phyloP scores from a whole-genome alignment of 306 rosid genomes.

The Ochetophila trinervis region DNA sequence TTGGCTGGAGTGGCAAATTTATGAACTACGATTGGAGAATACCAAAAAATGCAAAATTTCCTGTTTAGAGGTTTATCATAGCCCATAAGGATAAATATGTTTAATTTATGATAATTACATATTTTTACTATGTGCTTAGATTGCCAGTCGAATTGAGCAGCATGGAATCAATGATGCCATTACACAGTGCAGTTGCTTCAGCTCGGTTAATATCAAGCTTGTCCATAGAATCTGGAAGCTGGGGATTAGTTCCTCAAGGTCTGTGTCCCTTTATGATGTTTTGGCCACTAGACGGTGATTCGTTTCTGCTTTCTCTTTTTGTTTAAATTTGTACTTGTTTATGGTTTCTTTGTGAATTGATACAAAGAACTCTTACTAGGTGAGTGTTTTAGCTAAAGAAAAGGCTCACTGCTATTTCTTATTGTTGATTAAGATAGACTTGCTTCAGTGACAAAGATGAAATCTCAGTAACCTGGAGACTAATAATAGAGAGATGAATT shows the following conservation, averaged over 20 bases:
- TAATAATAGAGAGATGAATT: not conserved
- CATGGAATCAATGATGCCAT: slow-evolving; percentile 64
- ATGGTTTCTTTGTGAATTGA: too few species aligned
- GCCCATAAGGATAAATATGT: too few species aligned
- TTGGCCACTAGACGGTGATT: not conserved
- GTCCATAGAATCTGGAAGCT: slow-evolving; percentile 49
- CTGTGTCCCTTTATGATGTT: not conserved
- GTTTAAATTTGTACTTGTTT: not conserved
- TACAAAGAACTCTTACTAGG: too few species aligned
- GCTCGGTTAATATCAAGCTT: slow-evolving; percentile 76
- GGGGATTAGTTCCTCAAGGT: slow-evolving; percentile 98
- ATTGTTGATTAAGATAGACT: too few species aligned
- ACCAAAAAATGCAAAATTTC: not conserved
- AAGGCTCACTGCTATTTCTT: too few species aligned
- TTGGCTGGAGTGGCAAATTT: not conserved
- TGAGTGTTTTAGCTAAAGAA: too few species aligned
- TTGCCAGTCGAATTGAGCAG: slow-evolving; percentile 67
- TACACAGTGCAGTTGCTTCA: slow-evolving; percentile 73
- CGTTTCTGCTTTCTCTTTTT: not conserved
- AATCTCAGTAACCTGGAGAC: not conserved
- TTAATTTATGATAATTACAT: too few species aligned
- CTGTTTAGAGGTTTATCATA: not conserved
- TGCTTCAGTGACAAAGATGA: not conserved
- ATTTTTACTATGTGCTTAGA: slow-evolving; percentile 28
- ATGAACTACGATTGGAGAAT: not conserved